A percentile compares a stretch with the other conserved stretches of the same genome.
Evolutionary conservation across 2,329 filamentous ascomycete species (phyloP).

Genomic region (Cryphonectria naterciae): DNA sequence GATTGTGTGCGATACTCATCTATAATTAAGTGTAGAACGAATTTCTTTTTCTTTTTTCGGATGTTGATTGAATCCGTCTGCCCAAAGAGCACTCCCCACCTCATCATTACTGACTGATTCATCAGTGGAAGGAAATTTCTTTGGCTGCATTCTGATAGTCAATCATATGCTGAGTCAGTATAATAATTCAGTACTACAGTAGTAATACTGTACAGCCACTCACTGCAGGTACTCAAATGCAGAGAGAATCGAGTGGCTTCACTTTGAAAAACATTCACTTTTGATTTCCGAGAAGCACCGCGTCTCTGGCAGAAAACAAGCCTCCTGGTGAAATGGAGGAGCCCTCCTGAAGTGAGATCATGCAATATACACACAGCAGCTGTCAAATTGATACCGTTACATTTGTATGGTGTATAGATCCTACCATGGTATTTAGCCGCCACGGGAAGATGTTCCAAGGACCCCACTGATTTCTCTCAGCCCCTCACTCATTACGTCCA

Average conservation of each 20-base stretch:
- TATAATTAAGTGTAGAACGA: too few relatives aligned
- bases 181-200: background rate
- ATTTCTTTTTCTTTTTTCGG: too few relatives aligned
- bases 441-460: background rate
- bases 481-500: conserved; percentile 16
- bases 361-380: background rate
- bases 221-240: background rate
- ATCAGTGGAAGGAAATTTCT: too few relatives aligned
- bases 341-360: background rate
- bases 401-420: background rate
- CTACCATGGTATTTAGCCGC: conserved; percentile 8
- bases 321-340: background rate
- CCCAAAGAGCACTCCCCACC: too few relatives aligned
- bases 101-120: background rate
- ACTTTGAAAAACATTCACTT: background rate
- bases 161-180: background rate
- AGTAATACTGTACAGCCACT: background rate
- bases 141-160: too few relatives aligned
- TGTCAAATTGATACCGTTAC: background rate
- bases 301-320: background rate
- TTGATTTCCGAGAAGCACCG: background rate
- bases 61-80: too few relatives aligned
- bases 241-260: background rate
- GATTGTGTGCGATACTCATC: too few relatives aligned
- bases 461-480: conserved; percentile 2